A percentile compares a stretch with the other conserved stretches of the same genome.
Evolutionary conservation across 1,284 basidiomycete genomes (phyloP).

Genomic region (Pascua guehoae): DNA sequence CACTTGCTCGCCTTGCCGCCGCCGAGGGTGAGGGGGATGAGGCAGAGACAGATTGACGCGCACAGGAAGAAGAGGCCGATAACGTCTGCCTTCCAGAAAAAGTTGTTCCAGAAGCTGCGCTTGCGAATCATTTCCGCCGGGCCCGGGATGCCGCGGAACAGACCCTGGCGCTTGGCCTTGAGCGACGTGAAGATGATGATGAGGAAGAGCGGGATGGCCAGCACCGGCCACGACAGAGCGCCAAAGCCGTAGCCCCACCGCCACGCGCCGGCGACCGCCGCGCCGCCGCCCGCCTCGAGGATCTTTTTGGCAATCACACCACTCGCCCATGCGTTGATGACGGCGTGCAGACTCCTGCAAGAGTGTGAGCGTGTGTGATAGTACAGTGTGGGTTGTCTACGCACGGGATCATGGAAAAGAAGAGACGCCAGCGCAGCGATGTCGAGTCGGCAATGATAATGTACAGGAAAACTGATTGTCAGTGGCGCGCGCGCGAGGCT

Average conservation of each 20-base stretch:
- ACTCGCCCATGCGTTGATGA: constrained; percentile 41
- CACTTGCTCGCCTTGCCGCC: constrained; percentile 31
- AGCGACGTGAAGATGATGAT: constrained; percentile 43
- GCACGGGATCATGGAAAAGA: constrained; percentile 53
- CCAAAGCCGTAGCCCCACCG: constrained; percentile 59
- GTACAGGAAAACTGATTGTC: constrained; percentile 9
- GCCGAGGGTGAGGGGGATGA: constrained; percentile 48
- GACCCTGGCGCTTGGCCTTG: constrained; percentile 34
- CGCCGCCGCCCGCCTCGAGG: neutral
- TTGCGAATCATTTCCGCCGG: constrained; percentile 20
- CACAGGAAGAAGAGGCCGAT: constrained; percentile 44
- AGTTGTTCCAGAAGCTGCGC: constrained; percentile 14
- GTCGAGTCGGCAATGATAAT: constrained; percentile 61
- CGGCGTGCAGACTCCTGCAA: constrained; percentile 11
- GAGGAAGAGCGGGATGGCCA: constrained; percentile 26
- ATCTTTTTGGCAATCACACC: constrained; percentile 48
- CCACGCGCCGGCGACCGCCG: constrained; percentile 11
- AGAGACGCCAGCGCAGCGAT: constrained; percentile 66
- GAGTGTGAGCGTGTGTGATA: constrained; percentile 46
- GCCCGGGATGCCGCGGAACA: constrained; percentile 30
- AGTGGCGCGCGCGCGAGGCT: neutral
- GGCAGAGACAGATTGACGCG: constrained; percentile 23
- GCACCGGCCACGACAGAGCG: constrained; percentile 8
- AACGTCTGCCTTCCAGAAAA: constrained; percentile 49
- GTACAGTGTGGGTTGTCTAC: neutral